Base-by-base conservation (phyloP, 495 filamentous ascomycete genomes). In the Lepidopterella palustris region DNA sequence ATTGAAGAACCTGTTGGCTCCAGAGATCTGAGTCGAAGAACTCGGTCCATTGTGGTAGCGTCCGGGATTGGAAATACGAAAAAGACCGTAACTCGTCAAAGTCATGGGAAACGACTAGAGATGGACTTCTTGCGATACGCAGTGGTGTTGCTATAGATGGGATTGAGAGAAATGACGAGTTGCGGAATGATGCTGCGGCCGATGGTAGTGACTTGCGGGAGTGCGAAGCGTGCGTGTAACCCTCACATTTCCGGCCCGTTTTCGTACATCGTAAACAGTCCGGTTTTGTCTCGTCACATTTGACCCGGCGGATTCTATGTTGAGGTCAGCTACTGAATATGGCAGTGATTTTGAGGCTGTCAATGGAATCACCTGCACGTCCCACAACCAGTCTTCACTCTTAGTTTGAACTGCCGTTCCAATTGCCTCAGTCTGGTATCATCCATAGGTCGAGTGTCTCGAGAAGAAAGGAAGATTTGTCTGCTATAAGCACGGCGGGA, bases 11-110 rank as follows among this genome's bases (percentile, higher is more conserved):
- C 55, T 59, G 58, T n/a, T 57, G 57, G 28, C 55, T 64, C 65
- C 65, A 68, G 8, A 68, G 58, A 23, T 64, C 65, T 8, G 65
- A 68, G 28, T 68, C 61, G 61, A 68, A 68, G 58, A 64, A 68
- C 39, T 68, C 65, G 26, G 65, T 68, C 61, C 61, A 64, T 53
- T 64, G 58, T 0, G 61, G 61, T 24, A 68, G 61, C 15, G 65
- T 68, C 53, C 55, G 27, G 10, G 54, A 29, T 40, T 53, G 61
- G 51, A 68, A 68, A 58, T 64, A 68, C 45, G 31, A 59, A 29
- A 68, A 64, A 0, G 65, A 68, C 13, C 65, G 57, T 24, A 59
- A 58, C 42, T 68, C 65, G 21, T 40, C 35, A 1, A 58, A n/a
- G 3, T 61, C 58, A 18, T 61, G 55, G 5, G 59, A 68, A 1